These are phyloP conservation scores for Suhomyces sp. DNA, from an alignment of 805 yeast genomes.

Conservation along the genomic window DNA sequence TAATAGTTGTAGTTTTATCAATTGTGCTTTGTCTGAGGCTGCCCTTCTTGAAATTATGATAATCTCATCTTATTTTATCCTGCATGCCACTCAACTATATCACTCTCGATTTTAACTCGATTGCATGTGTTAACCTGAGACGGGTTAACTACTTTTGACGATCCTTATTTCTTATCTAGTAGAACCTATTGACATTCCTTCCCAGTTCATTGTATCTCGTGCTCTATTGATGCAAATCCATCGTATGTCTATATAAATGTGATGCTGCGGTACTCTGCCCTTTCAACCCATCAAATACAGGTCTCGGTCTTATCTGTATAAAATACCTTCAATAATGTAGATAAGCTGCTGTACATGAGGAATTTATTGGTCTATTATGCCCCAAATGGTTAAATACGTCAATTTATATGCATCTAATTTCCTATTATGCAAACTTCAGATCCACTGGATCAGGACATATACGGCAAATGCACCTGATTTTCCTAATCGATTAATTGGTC, in stretches of 20 bases:
- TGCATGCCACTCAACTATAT: background rate
- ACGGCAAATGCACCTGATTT: background rate
- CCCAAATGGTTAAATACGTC: background rate
- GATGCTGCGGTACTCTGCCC: background rate
- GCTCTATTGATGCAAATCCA: background rate
- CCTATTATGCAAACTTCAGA: background rate
- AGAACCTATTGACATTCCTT: background rate
- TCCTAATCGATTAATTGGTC: background rate
- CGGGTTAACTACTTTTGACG: background rate
- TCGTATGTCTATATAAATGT: background rate
- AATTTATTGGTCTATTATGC: background rate
- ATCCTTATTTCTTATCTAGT: background rate
- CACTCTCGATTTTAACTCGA: background rate
- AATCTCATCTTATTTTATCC: background rate
- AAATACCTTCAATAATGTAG: background rate
- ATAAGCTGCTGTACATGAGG: background rate
- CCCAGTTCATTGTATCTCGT: background rate
- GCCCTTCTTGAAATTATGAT: background rate
- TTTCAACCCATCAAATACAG: background rate
- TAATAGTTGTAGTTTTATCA: no score
- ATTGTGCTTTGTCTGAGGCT: no score
- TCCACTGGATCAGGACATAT: background rate
- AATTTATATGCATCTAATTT: background rate
- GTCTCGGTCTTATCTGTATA: background rate
- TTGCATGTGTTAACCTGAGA: background rate